Conservation (phyloP, 1,284 basidiomycete species). For the Fomitopsis schrenkii region DNA sequence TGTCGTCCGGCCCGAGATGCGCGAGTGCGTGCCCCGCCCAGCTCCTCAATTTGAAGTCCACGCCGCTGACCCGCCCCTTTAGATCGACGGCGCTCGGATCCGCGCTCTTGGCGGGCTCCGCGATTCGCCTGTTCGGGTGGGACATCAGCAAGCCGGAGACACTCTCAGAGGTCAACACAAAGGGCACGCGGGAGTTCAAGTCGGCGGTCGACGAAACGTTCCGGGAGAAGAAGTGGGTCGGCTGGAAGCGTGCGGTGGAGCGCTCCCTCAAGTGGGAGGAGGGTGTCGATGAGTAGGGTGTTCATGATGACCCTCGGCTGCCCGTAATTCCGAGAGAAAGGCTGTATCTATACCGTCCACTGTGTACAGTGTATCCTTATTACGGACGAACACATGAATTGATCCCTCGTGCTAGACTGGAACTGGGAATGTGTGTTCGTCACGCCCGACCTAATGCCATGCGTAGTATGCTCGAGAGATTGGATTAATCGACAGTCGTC, state of each 20-base stretch:
- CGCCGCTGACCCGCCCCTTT: conserved; percentile 5
- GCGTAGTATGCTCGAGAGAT: too few relatives aligned
- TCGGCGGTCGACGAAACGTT: conserved; percentile 54
- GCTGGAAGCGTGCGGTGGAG: conserved; percentile 86
- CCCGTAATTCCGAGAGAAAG: neutral
- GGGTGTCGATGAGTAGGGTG: conserved; percentile 37
- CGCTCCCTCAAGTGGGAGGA: conserved; percentile 78
- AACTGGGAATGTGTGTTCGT: too few relatives aligned
- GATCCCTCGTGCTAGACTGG: neutral
- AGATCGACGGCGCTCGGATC: conserved; percentile 96
- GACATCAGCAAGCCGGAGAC: conserved; percentile 84
- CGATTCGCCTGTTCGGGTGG: conserved; percentile 93
- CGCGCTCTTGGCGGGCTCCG: conserved; percentile 91
- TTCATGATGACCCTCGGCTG: neutral
- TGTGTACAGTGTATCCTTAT: neutral
- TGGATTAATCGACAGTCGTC: too few relatives aligned
- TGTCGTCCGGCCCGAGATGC: conserved; percentile 92
- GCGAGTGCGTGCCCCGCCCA: conserved; percentile 64
- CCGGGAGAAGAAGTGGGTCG: conserved; percentile 61
- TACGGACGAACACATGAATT: neutral
- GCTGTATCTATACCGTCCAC: neutral
- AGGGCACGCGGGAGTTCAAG: conserved; percentile 71
- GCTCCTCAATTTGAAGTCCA: neutral
- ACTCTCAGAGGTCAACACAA: conserved; percentile 85
- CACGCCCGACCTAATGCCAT: too few relatives aligned